phyloP scores from a whole-genome alignment of 345 rosid species.

The Eucalyptus globulus region DNA sequence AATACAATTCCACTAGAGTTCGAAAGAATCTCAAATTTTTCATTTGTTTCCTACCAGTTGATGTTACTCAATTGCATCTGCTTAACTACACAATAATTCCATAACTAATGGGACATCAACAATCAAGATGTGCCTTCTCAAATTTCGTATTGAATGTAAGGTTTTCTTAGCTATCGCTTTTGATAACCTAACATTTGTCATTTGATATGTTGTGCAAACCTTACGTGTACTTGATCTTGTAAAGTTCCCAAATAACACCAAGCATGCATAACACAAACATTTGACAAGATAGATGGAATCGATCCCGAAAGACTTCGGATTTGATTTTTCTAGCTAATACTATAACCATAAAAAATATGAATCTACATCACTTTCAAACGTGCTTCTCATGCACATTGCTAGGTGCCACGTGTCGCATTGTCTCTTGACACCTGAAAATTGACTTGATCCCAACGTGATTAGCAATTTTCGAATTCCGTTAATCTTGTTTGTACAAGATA shows the following conservation, averaged over 20 bases:
- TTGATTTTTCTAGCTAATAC: neutral
- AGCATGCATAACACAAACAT: neutral
- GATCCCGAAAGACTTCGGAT: no score
- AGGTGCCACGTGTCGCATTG: no score
- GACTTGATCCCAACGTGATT: neutral
- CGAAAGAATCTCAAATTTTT: rapidly evolving
- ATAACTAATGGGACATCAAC: no score
- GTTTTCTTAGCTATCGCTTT: neutral
- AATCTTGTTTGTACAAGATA: neutral
- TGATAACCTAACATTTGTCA: no score
- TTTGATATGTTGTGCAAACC: neutral
- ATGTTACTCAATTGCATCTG: neutral
- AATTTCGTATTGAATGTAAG: neutral
- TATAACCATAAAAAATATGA: neutral
- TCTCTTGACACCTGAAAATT: no score
- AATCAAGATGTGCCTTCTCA: no score
- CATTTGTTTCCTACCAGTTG: neutral
- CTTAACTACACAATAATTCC: no score
- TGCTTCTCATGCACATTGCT: no score
- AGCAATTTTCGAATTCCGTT: neutral
- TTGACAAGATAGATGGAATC: neutral
- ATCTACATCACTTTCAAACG: no score
- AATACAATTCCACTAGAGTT: no score
- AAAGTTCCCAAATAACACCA: neutral
- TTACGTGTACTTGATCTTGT: neutral